phyloP scores from a whole-genome alignment of 1,284 basidiomycete species.

The Lentinus polychrous region DNA sequence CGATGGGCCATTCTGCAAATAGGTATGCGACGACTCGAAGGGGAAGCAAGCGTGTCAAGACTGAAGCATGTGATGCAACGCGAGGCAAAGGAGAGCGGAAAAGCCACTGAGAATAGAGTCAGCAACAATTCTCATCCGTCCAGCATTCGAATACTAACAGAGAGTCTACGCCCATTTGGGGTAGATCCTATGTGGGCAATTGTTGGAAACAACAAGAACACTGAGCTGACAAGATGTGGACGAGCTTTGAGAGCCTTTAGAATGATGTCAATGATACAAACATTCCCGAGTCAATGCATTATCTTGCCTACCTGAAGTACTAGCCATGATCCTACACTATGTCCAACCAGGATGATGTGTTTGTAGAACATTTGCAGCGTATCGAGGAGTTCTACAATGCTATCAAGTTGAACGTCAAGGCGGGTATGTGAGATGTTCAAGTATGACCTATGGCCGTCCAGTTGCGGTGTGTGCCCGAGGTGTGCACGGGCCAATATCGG shows the following conservation, averaged over 20 bases:
- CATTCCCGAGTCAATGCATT: neutral
- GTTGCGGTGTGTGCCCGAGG: slow-evolving; percentile 42
- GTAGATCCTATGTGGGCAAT: slow-evolving; percentile 47
- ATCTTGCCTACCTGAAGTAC: slow-evolving; percentile 37
- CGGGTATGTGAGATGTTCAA: slow-evolving; percentile 20
- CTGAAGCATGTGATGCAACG: slow-evolving; percentile 32
- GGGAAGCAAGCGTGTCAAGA: slow-evolving; percentile 26
- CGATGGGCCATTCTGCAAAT: slow-evolving; percentile 36
- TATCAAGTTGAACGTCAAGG: slow-evolving; percentile 41
- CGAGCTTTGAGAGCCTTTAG: slow-evolving; percentile 43
- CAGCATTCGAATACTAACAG: slow-evolving; percentile 17
- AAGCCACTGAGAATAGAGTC: slow-evolving; percentile 31
- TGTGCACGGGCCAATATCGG: slow-evolving; percentile 48
- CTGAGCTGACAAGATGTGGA: slow-evolving; percentile 26
- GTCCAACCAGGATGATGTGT: slow-evolving; percentile 43
- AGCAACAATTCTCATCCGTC: neutral
- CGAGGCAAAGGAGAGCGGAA: slow-evolving; percentile 40
- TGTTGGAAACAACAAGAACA: slow-evolving; percentile 54
- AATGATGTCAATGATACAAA: slow-evolving; percentile 2
- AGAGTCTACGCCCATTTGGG: slow-evolving; percentile 43
- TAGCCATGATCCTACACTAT: slow-evolving; percentile 60
- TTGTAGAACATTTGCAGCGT: slow-evolving; percentile 29
- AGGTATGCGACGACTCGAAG: slow-evolving; percentile 21
- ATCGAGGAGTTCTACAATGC: slow-evolving; percentile 43
- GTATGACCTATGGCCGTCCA: slow-evolving; percentile 9